Base-by-base conservation (phyloP, 2,329 filamentous ascomycete genomes). In the Aureobasidium leucospermi region DNA sequence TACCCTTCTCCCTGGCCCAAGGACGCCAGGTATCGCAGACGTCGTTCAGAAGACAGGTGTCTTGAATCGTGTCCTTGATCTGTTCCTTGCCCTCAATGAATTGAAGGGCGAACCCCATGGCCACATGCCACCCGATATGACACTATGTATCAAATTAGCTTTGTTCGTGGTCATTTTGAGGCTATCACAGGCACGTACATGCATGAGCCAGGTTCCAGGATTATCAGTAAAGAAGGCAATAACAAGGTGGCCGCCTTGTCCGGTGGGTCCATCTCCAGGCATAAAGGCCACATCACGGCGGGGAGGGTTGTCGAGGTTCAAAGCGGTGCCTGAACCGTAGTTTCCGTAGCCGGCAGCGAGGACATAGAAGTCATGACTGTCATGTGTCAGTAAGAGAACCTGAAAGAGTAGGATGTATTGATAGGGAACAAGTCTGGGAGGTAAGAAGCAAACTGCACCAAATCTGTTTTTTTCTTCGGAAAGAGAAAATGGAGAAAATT, bases 281-380 rank as follows among this genome's bases (percentile, higher is more conserved):
- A 72, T 63, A 58, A 70, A 67, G 0, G 68, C 65, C 8, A 70
- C 68, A 59, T 73, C 70, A 41, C 70, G 60, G 8, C 70, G 63
- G 6, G 65, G 65, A 9, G 70, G 70, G 57, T 73, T 72, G 29
- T 51, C 60, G 29, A 66, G 67, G 16, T 69, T 67, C 3, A 78
- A 65, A 0, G 67, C 67, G 3, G 65, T 63, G 1, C 59, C 63
- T 3, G 61, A 59, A 34, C 53, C 58, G 67, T 75, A 77, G 5
- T 66, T 66, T 1, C 73, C 71, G 8, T 61, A 60, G 4, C 75
- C 75, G 2, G 64, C 60, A 8, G 70, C 74, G 3, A 78, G 64
- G 31, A 76, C 66, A 64, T 72, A 77, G 63, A 76, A 77, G 63
- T 78, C 75, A 65, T 79, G 77, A n/a, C 77, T 75, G 69, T 42